Base-by-base conservation (phyloP, 2,329 filamentous ascomycete genomes). In the Huntiella abstrusa region DNA sequence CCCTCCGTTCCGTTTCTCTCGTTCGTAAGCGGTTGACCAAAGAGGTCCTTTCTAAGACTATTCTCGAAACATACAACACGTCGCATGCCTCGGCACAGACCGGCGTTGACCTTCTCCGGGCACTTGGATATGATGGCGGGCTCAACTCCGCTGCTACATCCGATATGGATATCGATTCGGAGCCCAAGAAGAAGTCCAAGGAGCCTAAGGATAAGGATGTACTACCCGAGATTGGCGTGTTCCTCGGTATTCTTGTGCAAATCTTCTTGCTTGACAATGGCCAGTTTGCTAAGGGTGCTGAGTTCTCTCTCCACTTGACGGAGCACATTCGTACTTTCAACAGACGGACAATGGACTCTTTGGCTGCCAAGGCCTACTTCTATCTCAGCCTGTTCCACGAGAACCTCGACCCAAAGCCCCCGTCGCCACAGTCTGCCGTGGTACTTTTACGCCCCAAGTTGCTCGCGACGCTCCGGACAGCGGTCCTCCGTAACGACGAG, bases 311-410 rank as follows among this genome's bases (percentile, higher is more conserved):
- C 54, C 76, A 77, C 55, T 71, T 98, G 46, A 77, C 86, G 44
- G 83, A 88, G 58, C 80, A 81, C 59, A 80, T 96, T 60, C 85
- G 92, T 57, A 72, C 77, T 45, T 71, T 93, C 59, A 98, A 98
- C 69, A 82, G 91, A 52, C 80, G 91, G 55, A 96, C 91, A 17
- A 69, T 98, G 52, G 91, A 98, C 62, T 86, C 87, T 43, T 75
- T 98, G 49, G 83, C 87, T 49, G 86, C 88, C 53, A 92, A 92
- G 64, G 86, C 88, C 52, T 98, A 95, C 71, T 96, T 95, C 65
- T 98, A 98, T 70, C 94, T 85, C 65, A 85, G 85, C 17, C 71
- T 96, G 55, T 96, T 96, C 69, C 85, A 81, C 65, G 91, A 98
- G 70, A 80, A 92, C 62, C 74, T 92, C 51, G 75, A 78, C 51